Base-by-base conservation (phyloP, 2,329 filamentous ascomycete genomes). In the Aureobasidium vineae region DNA sequence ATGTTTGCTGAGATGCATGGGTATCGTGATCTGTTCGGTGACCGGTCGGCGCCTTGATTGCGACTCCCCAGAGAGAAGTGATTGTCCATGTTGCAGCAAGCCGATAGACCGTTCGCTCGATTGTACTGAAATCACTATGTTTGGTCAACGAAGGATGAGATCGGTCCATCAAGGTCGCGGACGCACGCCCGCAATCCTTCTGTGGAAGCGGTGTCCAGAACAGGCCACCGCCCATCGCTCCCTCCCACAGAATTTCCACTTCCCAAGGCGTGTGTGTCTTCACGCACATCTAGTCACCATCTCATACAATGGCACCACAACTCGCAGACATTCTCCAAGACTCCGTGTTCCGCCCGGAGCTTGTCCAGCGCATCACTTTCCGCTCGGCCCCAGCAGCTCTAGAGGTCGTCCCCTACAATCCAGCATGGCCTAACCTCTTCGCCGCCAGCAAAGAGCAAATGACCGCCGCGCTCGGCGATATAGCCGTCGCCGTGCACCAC, bases 301-400 rank as follows among this genome's bases (percentile, higher is more conserved):
- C 7, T n/a, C 45, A 7, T 23, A 54, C 28, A 33, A 53, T 59
- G 54, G 10, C 23, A 31, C 54, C 40, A 43, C 54, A 23, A 45
- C n/a, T 59, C 23, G 38, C 38, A 33, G 54, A 59, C n/a, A 43
- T 59, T 8, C 11, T 59, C 38, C n/a, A 31, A 31, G 40, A 59
- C 26, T 31, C 33, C 26, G 26, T 33, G 19, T n/a, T 13, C 16
- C 15, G n/a, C 5, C 54, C 54, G 1, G 54, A 59, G 11, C 54
- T 59, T 3, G 54, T 59, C 8, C 38, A 59, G 8, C 54, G 54
- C 40, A 59, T 59, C 40, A 16, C 54, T 10, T n/a, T 21, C 19
- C 54, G 54, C 23, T 19, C n/a, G 1, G 8, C n/a, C 15, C 15
- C 16, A 1, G 15, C 40, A 19, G 0, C 23, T 16, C 2, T 59